Evolutionary conservation across 2,329 filamentous ascomycete species (phyloP), one percentile per base, ranked within the genome.

Genomic region (Xylariomycetidae sp.): DNA sequence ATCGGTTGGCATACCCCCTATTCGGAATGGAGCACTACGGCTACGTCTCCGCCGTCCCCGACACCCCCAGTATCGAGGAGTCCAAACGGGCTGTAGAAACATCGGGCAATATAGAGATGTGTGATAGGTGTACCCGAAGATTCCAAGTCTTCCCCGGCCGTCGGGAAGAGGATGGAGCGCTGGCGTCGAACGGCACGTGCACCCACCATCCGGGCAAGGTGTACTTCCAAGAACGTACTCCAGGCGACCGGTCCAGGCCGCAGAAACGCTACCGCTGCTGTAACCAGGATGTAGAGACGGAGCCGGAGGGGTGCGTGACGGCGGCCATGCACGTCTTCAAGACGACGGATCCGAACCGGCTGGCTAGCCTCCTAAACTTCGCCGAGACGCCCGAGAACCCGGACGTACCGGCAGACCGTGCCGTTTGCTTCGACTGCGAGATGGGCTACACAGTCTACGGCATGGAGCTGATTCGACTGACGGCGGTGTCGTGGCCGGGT

Each of bases 381-480:
- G 73, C 78, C 36, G 62, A 77, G 41, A 97, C 92, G 0, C 89
- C 89, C 0, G 61, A 69, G 10, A 88, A 88, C 45, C 57, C 65
- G 2, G 49, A 62, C 3, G 68, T 65, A 2, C 63, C 67, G 0
- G 50, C 59, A 2, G 64, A 72, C 33, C 74, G 75, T 22, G 86
- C 84, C 3, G 79, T 97, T 9, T 84, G 80, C 44, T 90, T 98
- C 50, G 92, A 98, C 57, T 97, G 92, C 51, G 92, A 98, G 56
- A 98, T 98, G 92, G 87, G 86, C 4, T 97, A 94, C 54, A 98
- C 94, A 0, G 85, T 86, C 1, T 62, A 83, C 31, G 92, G 94
- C 0, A 66, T 97, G 44, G 92, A 98, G 58, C 72, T 98, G 13
- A 82, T 97, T 36, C 86, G 92, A 7, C 62, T 98, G 3, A 97